These are phyloP conservation scores for Phytophthora brassicae DNA, from an alignment of 352 stramenopile species.

Conservation along the genomic window DNA sequence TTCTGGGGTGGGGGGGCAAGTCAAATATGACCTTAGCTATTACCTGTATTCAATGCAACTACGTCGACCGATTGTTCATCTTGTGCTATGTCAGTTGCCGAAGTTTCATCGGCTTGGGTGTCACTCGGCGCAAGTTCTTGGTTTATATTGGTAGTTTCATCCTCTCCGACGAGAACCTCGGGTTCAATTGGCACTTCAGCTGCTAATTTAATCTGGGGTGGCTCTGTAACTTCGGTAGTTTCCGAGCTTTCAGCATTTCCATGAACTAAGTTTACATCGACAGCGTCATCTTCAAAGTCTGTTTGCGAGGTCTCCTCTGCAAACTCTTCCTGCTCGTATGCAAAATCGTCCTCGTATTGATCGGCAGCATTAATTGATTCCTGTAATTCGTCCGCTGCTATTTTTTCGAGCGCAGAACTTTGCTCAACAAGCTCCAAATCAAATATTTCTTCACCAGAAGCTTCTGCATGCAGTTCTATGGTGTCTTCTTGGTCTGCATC, in stretches of 20 bases:
- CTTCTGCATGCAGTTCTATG: background rate
- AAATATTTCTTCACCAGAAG: no score
- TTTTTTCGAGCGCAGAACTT: no score
- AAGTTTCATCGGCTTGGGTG: background rate
- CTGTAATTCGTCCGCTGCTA: no score
- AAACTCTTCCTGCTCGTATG: constrained; percentile 27
- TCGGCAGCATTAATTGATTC: background rate
- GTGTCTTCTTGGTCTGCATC: background rate
- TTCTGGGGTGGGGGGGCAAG: background rate
- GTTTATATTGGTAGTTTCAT: background rate
- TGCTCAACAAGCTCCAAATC: no score
- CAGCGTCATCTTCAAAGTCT: background rate
- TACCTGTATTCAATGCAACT: constrained; percentile 16
- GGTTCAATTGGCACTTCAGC: background rate
- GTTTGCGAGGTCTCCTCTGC: constrained; percentile 9
- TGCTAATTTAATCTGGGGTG: background rate
- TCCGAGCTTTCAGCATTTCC: background rate
- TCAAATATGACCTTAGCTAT: no score
- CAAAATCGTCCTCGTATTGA: no score
- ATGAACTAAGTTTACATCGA: background rate
- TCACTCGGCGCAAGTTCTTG: background rate
- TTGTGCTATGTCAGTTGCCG: background rate
- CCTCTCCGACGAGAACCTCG: background rate
- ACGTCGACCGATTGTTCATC: background rate
- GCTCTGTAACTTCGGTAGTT: background rate